These are phyloP conservation scores for Aspergillus calidoustus DNA, from an alignment of 2,329 filamentous ascomycete genomes.

Conservation along the genomic window DNA sequence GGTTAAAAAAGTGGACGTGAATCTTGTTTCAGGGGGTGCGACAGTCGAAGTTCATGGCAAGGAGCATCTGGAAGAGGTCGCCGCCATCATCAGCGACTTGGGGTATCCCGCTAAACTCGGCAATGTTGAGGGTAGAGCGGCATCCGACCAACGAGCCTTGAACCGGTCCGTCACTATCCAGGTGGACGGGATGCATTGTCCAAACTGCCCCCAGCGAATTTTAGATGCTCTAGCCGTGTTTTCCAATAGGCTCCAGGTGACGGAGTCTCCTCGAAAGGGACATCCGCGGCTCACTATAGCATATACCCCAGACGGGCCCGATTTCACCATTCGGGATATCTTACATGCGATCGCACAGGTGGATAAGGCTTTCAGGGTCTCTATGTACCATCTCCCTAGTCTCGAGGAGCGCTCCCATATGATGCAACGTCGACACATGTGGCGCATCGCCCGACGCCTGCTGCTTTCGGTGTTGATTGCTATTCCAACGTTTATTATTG, in stretches of 20 bases:
- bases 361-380: too few species aligned
- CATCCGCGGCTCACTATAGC: constrained; percentile 3
- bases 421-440: background rate
- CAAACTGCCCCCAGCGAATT: constrained; percentile 1
- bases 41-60: too few species aligned
- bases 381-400: too few species aligned
- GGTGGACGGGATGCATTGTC: background rate
- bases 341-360: background rate
- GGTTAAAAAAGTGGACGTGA: too few species aligned
- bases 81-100: too few species aligned
- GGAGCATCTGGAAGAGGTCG: too few species aligned
- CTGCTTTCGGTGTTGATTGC: background rate
- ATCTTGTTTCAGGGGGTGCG: too few species aligned
- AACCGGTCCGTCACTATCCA: constrained; percentile 2
- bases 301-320: background rate
- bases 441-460: background rate
- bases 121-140: too few species aligned
- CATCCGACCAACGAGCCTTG: background rate
- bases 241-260: background rate
- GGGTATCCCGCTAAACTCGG: too few species aligned
- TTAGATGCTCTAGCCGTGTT: background rate
- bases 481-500: background rate
- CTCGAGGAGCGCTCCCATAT: background rate
- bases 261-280: background rate
- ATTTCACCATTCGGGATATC: constrained; percentile 6